Base-by-base conservation (phyloP, 129 eudicot genomes). In the Flaveria trinervia region DNA sequence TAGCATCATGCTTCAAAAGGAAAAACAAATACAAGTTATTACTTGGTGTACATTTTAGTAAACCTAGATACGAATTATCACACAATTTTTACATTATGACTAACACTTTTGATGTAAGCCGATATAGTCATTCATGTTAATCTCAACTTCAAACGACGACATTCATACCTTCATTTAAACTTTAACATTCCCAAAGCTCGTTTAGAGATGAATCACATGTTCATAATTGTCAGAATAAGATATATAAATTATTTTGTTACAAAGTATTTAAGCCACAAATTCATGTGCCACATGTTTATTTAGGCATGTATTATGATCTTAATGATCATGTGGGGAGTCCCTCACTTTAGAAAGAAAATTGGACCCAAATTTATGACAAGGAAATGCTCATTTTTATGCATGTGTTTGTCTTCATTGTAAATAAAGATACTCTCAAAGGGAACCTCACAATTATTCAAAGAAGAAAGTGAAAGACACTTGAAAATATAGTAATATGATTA, bases 211-310 rank as follows among this genome's bases (percentile, higher is more conserved):
- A 61, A 61, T 61, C 68, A 61, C 20, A 61, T 61, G 33, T 30
- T 62, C 41, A 64, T 30, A 28, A 62, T 14, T 26, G 17, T 28
- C 15, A 30, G 13, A 61, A 22, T 1, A 64, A 14, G 30, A 28
- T 4, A 0, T 54, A 54, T 5, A 6, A 52, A n/a, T n/a, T 56
- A 56, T 18, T 56, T 20, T 56, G 30, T 25, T 61, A 17, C 23
- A 54, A 16, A 54, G 1, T 45, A 69, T 18, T 43, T 43, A 23
- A 43, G 59, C 54, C 60, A 74, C 6, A 18, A 30, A 22, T 55
- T 80, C 65, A 80, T 67, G 80, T 74, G 70, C 25, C 70, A 44
- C 84, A 30, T 80, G 79, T 73, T 73, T 43, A 65, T 61, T 66
- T 73, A 80, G 74, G 69, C 69, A 25, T 28, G 41, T 9, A 20